Evolutionary conservation across 1,139 yeast genomes (phyloP).

Genomic region (Suhomyces guaymorum): DNA sequence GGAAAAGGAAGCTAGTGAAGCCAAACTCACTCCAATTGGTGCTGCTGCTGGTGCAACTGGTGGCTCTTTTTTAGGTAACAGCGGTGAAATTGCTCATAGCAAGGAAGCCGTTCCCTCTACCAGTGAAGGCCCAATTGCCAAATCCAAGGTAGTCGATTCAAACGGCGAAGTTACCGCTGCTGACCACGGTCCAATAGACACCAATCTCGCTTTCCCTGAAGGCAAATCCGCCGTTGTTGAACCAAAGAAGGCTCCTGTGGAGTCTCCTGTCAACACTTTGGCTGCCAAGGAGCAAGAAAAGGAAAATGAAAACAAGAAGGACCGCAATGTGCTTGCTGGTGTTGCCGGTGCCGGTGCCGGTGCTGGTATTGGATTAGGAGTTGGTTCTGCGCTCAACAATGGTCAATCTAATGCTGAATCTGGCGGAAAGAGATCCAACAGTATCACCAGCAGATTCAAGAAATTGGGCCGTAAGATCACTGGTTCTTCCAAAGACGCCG

Average conservation of each 20-base stretch:
- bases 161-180: too few species aligned
- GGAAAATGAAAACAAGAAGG: not conserved
- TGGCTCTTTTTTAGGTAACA: conserved; percentile 20
- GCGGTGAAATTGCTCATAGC: conserved; percentile 20
- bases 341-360: not conserved
- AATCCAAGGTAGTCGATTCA: too few species aligned
- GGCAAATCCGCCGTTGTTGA: not conserved
- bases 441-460: conserved; percentile 26
- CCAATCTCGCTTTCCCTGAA: conserved; percentile 1
- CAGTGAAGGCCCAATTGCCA: too few species aligned
- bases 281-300: not conserved
- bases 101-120: conserved; percentile 21
- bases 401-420: conserved; percentile 2
- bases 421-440: conserved; percentile 18
- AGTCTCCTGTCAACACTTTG: conserved; percentile 35
- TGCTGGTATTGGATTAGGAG: conserved; percentile 11
- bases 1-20: conserved; percentile 29
- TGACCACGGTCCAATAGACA: too few species aligned
- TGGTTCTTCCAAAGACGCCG: conserved; percentile 10
- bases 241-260: conserved; percentile 12
- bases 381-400: conserved; percentile 14
- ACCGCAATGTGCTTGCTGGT: too few species aligned
- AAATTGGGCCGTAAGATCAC: conserved; percentile 25
- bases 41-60: conserved; percentile 7
- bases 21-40: conserved; percentile 6